Conservation (phyloP, 345 rosid genomes). For the Pistacia vera region DNA sequence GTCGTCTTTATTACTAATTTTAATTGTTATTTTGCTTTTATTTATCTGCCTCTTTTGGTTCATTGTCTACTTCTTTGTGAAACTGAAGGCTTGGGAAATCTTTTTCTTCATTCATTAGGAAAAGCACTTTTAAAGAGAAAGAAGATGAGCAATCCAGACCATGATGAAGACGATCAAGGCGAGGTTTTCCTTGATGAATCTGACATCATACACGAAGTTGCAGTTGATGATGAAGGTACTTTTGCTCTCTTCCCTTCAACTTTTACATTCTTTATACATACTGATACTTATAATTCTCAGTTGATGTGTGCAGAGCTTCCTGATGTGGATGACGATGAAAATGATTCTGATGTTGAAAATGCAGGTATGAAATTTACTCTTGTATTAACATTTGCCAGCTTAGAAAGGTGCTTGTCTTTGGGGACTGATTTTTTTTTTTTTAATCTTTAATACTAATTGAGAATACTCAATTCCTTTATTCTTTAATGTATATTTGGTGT, state of each 20-base stretch:
- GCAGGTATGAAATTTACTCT: conserved; percentile 17
- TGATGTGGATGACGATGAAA: conserved; percentile 59
- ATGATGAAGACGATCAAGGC: conserved; percentile 53
- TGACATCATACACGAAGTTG: conserved; percentile 67
- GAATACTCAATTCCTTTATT: too few species aligned
- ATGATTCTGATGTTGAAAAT: conserved; percentile 35
- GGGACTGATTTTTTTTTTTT: too few species aligned
- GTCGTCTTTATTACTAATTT: not conserved
- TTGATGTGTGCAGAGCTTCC: conserved; percentile 63
- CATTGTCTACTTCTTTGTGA: not conserved
- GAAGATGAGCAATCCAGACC: conserved; percentile 30
- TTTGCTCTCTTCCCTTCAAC: not conserved
- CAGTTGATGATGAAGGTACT: conserved; percentile 79
- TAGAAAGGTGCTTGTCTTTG: too few species aligned
- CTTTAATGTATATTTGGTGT: conserved; percentile 1
- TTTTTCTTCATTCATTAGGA: not conserved
- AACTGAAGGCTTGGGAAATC: not conserved
- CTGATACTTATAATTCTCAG: not conserved
- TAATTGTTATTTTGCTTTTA: not conserved
- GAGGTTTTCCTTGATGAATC: conserved; percentile 75
- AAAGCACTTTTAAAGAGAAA: not conserved
- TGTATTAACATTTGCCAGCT: not conserved
- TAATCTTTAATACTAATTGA: too few species aligned
- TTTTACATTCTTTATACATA: not conserved
- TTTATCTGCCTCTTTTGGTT: too few species aligned